These are phyloP conservation scores for Arbutus unedo DNA, from an alignment of 148 eudicot species.

Conservation along the genomic window DNA sequence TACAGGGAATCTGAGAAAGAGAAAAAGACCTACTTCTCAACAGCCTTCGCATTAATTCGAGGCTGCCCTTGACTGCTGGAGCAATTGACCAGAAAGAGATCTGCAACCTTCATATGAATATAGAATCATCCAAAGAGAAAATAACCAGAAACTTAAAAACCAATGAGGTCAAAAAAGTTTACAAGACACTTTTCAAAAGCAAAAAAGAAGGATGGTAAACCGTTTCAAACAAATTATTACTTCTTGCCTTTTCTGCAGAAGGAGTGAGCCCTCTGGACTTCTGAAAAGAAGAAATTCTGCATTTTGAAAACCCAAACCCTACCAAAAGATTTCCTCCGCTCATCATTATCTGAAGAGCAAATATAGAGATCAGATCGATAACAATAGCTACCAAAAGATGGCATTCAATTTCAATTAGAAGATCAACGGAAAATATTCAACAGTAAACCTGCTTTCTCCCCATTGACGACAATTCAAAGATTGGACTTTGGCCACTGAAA, in stretches of 20 bases:
- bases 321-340: neutral
- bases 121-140: neutral
- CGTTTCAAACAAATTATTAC: neutral
- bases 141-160: neutral
- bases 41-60: slow-evolving; percentile 18
- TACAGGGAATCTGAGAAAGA: slow-evolving; percentile 3
- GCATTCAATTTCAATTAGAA: neutral
- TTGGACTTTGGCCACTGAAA: slow-evolving; percentile 8
- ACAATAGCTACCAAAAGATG: neutral
- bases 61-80: slow-evolving; percentile 14
- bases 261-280: slow-evolving; percentile 8
- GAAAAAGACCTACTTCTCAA: slow-evolving; percentile 43
- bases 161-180: neutral
- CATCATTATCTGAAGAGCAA: slow-evolving; percentile 9
- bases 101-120: slow-evolving; percentile 7
- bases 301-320: slow-evolving; percentile 12
- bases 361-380: neutral
- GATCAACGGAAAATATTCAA: neutral
- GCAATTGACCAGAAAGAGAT: slow-evolving; percentile 11
- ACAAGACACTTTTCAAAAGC: neutral
- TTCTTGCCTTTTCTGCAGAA: slow-evolving; percentile 9
- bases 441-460: slow-evolving; percentile 17
- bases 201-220: neutral
- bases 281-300: slow-evolving; percentile 9
- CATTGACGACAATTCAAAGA: neutral